Percentiles rank a stretch among this genome's conserved stretches.
Conservation (phyloP, 352 stramenopile genomes). For the Phytopythium mirpurense region DNA sequence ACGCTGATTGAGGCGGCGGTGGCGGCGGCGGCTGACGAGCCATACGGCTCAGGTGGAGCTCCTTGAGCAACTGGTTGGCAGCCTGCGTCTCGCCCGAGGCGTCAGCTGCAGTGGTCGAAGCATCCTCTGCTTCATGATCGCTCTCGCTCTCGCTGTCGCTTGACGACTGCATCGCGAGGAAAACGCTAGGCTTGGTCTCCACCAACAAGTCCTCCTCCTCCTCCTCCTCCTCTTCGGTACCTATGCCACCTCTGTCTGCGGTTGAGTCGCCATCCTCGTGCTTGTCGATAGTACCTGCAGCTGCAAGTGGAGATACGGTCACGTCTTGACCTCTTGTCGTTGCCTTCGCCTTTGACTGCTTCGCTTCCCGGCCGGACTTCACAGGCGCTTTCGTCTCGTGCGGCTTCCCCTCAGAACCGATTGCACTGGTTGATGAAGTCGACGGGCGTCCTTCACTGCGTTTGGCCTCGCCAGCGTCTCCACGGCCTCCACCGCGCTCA, state of each 20-base stretch:
- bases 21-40: conserved; percentile 30
- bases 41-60: conserved; percentile 58
- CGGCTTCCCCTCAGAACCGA: neutral
- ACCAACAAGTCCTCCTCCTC: conserved; percentile 11
- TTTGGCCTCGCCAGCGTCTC: neutral
- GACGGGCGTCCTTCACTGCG: neutral
- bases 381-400: conserved; percentile 2
- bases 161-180: conserved; percentile 34
- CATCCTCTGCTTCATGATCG: no score
- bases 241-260: conserved; percentile 11
- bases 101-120: no score
- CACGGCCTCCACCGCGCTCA: neutral
- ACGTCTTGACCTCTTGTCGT: neutral
- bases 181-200: conserved; percentile 24
- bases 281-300: neutral
- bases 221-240: conserved; percentile 4
- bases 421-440: conserved; percentile 5
- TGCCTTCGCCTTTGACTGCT: neutral
- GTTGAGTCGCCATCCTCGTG: conserved; percentile 2
- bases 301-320: neutral
- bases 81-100: conserved; percentile 14
- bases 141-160: conserved; percentile 10
- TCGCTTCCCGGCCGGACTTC: conserved; percentile 4
- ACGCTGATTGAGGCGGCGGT: conserved; percentile 7
- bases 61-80: conserved; percentile 45